Base-by-base conservation (phyloP, 768 basidiomycete species). In the Psilocybe cubensis region DNA sequence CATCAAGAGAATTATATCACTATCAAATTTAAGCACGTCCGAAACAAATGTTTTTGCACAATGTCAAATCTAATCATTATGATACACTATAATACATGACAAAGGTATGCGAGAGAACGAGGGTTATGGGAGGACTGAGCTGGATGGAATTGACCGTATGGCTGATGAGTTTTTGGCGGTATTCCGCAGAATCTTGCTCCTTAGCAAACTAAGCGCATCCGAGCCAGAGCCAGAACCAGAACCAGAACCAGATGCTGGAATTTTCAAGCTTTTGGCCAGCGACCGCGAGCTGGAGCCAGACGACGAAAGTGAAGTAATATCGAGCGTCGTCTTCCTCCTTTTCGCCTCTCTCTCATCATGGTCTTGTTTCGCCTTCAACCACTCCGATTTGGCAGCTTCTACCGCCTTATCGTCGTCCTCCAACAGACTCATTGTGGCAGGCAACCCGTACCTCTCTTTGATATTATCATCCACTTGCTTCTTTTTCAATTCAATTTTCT, bases 371-470 rank as follows among this genome's bases (percentile, higher is more conserved):
- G 78, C 83, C 68, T 69, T 77, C 52, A 72, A 69, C 88, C 91
- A 90, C 63, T 83, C 78, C 53, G 81, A 77, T 54, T 83, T 85
- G 12, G 91, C 92, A 52, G 83, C 82, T 31, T 81, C 73, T 57
- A 76, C 79, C 14, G 79, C 77, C 51, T 81, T 80, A n/a, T 82
- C 82, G 49, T 88, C 85, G 41, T 88, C 88, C 53, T 80, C 84
- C 3, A 89, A 72, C 4, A 97, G 79, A 33, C 71, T 78, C 45
- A 98, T 72, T 3, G 81, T 77, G 52, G 84, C 81, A 1, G 90
- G 89, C 14, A 99, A 72, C 1, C 86, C 95, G 73, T 93, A 97
- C 61, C 83, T 80, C 24, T 78, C 84, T 67, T 87, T 89, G 48
- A 98, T 73, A 8, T 70, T 73, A 45, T 92, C 87, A 64, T 98